A percentile compares a stretch with the other conserved stretches of the same genome.
Evolutionary conservation across 2,329 filamentous ascomycete species (phyloP).

Genomic region (Cladosporium oxysporum): DNA sequence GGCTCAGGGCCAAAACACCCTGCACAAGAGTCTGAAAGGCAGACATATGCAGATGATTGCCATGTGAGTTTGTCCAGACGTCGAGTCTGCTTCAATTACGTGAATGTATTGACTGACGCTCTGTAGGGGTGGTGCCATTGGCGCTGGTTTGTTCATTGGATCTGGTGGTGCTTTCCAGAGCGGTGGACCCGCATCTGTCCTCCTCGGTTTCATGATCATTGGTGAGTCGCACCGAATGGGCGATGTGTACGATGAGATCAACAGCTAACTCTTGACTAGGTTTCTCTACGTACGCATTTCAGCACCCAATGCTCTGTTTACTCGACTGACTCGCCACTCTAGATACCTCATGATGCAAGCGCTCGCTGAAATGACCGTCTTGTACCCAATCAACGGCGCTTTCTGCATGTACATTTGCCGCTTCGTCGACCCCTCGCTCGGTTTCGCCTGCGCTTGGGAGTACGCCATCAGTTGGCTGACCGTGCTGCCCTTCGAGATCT

Average conservation of each 20-base stretch:
- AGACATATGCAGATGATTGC: constrained; percentile 43
- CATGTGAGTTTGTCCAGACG: constrained; percentile 24
- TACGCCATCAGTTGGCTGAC: constrained; percentile 34
- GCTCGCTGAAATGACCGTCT: constrained; percentile 43
- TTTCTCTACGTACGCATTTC: not conserved
- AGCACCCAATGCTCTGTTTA: not conserved
- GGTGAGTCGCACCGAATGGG: constrained; percentile 14
- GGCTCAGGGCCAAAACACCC: constrained; percentile 9
- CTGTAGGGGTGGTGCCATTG: constrained; percentile 29
- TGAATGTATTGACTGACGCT: not conserved
- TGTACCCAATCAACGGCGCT: constrained; percentile 45
- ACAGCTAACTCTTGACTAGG: not conserved
- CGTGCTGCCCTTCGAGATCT: constrained; percentile 32
- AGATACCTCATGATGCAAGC: constrained; percentile 39
- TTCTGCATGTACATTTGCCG: constrained; percentile 45
- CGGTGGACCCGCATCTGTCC: constrained; percentile 37
- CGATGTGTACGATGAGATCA: not conserved
- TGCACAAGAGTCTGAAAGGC: constrained; percentile 35
- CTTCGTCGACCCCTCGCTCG: constrained; percentile 48
- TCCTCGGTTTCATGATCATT: constrained; percentile 43
- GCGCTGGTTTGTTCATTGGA: constrained; percentile 36
- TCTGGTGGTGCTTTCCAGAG: constrained; percentile 33
- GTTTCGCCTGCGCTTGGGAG: constrained; percentile 34
- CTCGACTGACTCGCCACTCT: not conserved
- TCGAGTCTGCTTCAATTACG: not conserved